A percentile compares a stretch with the other conserved stretches of the same genome.
These are phyloP conservation scores for Cudoniella acicularis DNA, from an alignment of 495 filamentous ascomycete genomes.

Conservation along the genomic window DNA sequence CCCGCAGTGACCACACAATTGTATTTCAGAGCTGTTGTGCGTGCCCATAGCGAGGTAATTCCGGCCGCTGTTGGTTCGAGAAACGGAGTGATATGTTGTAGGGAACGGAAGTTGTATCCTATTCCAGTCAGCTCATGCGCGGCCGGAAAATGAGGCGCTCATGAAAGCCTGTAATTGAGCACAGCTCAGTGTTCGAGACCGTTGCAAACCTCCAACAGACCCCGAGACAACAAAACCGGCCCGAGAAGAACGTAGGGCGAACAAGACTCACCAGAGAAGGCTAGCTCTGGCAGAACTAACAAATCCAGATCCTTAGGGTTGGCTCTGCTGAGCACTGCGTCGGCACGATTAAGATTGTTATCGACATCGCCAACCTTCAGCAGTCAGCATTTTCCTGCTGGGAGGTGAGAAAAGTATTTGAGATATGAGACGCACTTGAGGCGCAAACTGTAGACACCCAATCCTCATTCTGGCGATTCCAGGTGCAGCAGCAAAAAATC, in stretches of 20 bases:
- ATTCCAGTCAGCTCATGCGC: constrained; percentile 6
- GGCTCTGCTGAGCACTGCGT: constrained; percentile 60
- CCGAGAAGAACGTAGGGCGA: neutral
- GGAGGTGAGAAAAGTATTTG: neutral
- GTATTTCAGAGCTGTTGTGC: constrained; percentile 63
- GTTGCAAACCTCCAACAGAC: neutral
- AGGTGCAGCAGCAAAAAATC: no score
- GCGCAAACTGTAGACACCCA: constrained; percentile 75
- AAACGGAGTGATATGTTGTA: constrained; percentile 70
- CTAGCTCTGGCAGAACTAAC: constrained; percentile 82
- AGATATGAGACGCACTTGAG: constrained; percentile 29
- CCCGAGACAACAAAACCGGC: neutral
- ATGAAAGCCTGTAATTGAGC: neutral
- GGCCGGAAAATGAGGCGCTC: neutral
- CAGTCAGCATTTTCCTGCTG: neutral
- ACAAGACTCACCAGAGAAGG: constrained; percentile 68
- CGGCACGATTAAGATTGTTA: constrained; percentile 70
- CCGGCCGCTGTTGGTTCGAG: constrained; percentile 77
- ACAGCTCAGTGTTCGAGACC: constrained; percentile 1
- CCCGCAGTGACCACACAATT: constrained; percentile 82
- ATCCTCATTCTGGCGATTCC: constrained; percentile 68
- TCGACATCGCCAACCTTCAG: constrained; percentile 64
- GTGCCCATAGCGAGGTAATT: constrained; percentile 76
- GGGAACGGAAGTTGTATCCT: constrained; percentile 91
- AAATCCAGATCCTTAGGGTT: constrained; percentile 56